Evolutionary conservation across 306 rosid species (phyloP), one percentile per base, ranked within the genome.

Genomic region (Dryas drummondii): DNA sequence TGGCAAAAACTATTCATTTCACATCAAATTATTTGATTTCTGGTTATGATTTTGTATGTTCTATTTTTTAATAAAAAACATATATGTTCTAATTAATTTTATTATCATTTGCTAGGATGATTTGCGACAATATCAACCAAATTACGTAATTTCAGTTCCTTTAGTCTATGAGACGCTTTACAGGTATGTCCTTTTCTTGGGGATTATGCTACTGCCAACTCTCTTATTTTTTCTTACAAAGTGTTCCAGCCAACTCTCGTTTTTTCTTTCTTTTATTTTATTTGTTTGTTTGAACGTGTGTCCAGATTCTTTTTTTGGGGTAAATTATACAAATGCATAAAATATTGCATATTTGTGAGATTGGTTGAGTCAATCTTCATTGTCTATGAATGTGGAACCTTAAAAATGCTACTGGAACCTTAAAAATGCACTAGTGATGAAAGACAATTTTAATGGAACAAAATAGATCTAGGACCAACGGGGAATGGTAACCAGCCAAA

Each of bases 161-260:
- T 79, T 94, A 80, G 96, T 94, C 55, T 94, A 87, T 74, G 97
- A 94, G 83, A 91, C 96, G 60, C 88, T 94, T 63, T 94, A 91
- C 87, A 91, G 94, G 98, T 94, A 87, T 64, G 63, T 53, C 59
- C 61, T 52, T 67, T 16, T 68, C 11, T 26, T 60, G 27, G 57
- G 46, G 70, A 71, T 68, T 71, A 37, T 68, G 59, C 44, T 13
- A 48, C 37, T 72, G 68, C 45, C 22, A 5, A 58, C n/a, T 10
- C 37, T 1, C 37, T 51, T 50, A 27, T 37, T 14, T 15, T 69
- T 15, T 4, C 32, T 15, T 48, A 69, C 32, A 32, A 51, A 32
- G 5, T 16, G 52, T 9, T 22, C 37, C 4, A 10, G 68, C n/a
- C 13, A 16, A 63, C 22, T 8, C 22, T 16, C 15, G 9, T 16